phyloP scores from a whole-genome alignment of 2,329 filamentous ascomycete genomes.

The Monilinia aucupariae region DNA sequence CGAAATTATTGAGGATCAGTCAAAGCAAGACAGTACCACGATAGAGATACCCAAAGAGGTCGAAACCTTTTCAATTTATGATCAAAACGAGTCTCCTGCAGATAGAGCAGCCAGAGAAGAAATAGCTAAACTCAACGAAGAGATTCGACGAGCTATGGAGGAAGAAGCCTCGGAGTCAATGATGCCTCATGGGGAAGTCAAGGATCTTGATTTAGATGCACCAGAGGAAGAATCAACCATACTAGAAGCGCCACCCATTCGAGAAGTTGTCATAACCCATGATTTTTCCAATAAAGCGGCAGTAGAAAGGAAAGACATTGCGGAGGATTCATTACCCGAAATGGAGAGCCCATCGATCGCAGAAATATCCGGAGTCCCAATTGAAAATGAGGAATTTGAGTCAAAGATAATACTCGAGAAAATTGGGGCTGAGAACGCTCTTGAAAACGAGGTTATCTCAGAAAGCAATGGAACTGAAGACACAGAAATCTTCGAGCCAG shows the following conservation, averaged over 20 bases:
- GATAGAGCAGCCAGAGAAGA: slow-evolving; percentile 12
- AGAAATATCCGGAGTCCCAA: background rate
- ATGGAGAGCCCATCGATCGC: background rate
- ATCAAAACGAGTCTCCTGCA: background rate
- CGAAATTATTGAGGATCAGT: background rate
- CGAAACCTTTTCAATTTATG: background rate
- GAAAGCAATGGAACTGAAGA: background rate
- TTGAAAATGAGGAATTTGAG: background rate
- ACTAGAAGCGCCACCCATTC: background rate
- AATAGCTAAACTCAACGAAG: slow-evolving; percentile 13
- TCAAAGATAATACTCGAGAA: background rate
- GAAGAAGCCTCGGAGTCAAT: slow-evolving; percentile 1
- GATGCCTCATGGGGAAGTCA: background rate
- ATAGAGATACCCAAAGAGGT: background rate
- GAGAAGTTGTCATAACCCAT: background rate
- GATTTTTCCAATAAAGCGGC: background rate
- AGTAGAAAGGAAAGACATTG: background rate
- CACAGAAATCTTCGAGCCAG: background rate
- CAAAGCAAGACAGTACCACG: background rate
- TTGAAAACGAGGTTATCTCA: background rate
- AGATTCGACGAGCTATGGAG: slow-evolving; percentile 15
- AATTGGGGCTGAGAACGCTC: background rate
- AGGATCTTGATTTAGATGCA: background rate
- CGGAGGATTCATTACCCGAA: background rate
- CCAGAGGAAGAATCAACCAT: background rate